Percentiles rank a stretch among this genome's conserved stretches.
These are phyloP conservation scores for Aspergillus olivimuriae DNA, from an alignment of 495 filamentous ascomycete species.

Conservation along the genomic window DNA sequence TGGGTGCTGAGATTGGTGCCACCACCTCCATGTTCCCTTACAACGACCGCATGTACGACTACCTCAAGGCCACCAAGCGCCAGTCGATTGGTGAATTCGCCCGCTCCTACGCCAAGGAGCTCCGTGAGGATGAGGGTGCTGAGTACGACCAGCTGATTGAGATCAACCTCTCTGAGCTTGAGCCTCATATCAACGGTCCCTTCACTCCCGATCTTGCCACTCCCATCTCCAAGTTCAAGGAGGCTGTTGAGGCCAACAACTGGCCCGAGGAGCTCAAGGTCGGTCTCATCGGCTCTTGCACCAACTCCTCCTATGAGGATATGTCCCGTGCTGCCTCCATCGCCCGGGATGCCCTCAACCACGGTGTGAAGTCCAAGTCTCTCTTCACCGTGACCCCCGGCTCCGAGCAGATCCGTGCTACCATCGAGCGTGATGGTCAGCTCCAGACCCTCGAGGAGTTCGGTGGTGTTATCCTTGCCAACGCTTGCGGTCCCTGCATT, in stretches of 20 bases:
- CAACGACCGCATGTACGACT: constrained; percentile 96
- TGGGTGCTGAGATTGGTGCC: constrained; percentile 90
- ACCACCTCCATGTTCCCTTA: constrained; percentile 99
- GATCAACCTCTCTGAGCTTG: constrained; percentile 88
- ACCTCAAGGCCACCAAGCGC: constrained; percentile 89
- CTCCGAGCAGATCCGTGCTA: constrained; percentile 96
- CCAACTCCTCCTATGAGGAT: constrained; percentile 99
- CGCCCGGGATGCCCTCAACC: constrained; percentile 86
- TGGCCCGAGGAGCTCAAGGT: constrained; percentile 98
- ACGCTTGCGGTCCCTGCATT: constrained; percentile 83
- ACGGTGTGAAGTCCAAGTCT: constrained; percentile 90
- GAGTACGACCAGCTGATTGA: constrained; percentile 96
- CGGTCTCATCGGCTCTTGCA: constrained; percentile 91
- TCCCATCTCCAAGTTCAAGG: constrained; percentile 94
- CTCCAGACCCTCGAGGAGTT: constrained; percentile 96
- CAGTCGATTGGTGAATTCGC: constrained; percentile 84
- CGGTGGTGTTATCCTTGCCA: constrained; percentile 91
- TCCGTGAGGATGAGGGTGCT: constrained; percentile 85
- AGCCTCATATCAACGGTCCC: constrained; percentile 97
- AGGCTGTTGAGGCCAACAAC: constrained; percentile 86
- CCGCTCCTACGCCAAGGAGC: constrained; percentile 74
- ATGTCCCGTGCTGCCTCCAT: constrained; percentile 96
- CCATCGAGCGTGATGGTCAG: constrained; percentile 92
- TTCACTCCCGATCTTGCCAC: constrained; percentile 99
- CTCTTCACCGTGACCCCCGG: constrained; percentile 93